Percentiles rank a stretch among this genome's conserved stretches.
These are phyloP conservation scores for Globisporangium abappressorium DNA, from an alignment of 352 stramenopile species.

Conservation along the genomic window DNA sequence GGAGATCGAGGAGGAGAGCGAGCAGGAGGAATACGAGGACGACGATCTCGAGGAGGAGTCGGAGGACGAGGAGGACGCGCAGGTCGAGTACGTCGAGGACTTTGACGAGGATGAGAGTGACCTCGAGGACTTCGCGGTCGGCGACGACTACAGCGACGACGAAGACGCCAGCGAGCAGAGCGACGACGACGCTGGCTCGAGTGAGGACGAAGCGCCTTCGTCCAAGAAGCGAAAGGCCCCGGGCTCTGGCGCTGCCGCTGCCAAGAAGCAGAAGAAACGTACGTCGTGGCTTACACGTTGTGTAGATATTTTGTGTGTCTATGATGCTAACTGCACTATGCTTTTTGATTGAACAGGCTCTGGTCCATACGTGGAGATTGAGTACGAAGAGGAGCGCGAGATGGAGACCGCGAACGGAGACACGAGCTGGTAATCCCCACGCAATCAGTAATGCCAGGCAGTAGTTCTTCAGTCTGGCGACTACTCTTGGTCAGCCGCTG, in stretches of 20 bases:
- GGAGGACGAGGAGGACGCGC: slow-evolving; percentile 63
- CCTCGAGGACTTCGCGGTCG: slow-evolving; percentile 79
- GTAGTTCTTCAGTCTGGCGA: not conserved
- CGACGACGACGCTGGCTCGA: slow-evolving; percentile 32
- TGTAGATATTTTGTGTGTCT: not conserved
- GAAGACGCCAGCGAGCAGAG: slow-evolving; percentile 33
- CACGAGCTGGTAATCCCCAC: slow-evolving; percentile 46
- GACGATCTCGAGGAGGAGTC: slow-evolving; percentile 68
- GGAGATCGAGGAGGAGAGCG: slow-evolving; percentile 91
- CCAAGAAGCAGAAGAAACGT: slow-evolving; percentile 72
- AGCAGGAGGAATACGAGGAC: slow-evolving; percentile 65
- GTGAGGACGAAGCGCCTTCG: slow-evolving; percentile 44
- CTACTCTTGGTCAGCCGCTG: not conserved
- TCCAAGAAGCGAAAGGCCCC: slow-evolving; percentile 74
- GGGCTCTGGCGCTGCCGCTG: slow-evolving; percentile 12
- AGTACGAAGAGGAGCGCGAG: slow-evolving; percentile 81
- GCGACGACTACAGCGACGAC: slow-evolving; percentile 43
- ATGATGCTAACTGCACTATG: slow-evolving; percentile 4
- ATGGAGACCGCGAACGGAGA: slow-evolving; percentile 41
- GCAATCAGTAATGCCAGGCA: not conserved
- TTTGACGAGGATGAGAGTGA: slow-evolving; percentile 93
- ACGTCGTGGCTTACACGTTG: slow-evolving; percentile 16
- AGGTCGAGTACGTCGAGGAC: slow-evolving; percentile 85
- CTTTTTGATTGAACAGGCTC: slow-evolving; percentile 21
- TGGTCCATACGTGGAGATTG: slow-evolving; percentile 82